phyloP scores from a whole-genome alignment of 306 rosid genomes.

The Prunus persica region Prunus_persica_NCBIv2 NC_034012.1:13367501-13368000 shows the following conservation, averaged over 20 bases:
- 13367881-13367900: no score
- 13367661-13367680: conserved; percentile 61
- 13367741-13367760: conserved; percentile 54
- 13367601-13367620: neutral
- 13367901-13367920: neutral
- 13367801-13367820: no score
- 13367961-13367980: neutral
- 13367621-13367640: neutral
- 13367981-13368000: neutral
- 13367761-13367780: neutral
- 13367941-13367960: neutral
- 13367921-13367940: neutral
- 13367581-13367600: conserved; percentile 75
- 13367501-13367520: conserved; percentile 24
- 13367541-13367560: conserved; percentile 86
- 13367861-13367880: no score
- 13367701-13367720: conserved; percentile 89
- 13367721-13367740: conserved; percentile 88
- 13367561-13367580: conserved; percentile 93
- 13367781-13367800: neutral
- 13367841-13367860: no score
- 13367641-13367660: neutral
- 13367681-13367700: conserved; percentile 78
- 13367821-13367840: no score
- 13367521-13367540: conserved; percentile 58